Percentiles rank a stretch among this genome's conserved stretches.
phyloP scores from a whole-genome alignment of 1,284 basidiomycete genomes.

The Malassezia slooffiae region DNA sequence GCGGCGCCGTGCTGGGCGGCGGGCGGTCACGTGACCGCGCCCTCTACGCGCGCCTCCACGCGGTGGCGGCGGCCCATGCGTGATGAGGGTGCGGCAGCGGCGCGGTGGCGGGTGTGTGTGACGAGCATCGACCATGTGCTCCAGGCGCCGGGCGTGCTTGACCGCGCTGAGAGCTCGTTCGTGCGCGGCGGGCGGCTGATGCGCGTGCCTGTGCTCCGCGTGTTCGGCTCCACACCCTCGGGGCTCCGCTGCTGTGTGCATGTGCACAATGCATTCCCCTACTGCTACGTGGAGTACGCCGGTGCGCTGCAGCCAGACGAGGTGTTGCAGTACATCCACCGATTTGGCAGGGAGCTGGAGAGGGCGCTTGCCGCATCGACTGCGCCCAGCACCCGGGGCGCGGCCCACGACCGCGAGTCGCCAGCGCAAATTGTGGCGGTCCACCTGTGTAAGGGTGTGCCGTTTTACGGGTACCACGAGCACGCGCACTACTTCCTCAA shows the following conservation, averaged over 20 bases:
- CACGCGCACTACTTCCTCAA: constrained; percentile 81
- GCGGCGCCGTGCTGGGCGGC: background rate
- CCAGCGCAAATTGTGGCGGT: constrained; percentile 50
- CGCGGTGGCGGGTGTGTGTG: constrained; percentile 3
- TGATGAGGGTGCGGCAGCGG: background rate
- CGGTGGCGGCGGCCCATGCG: background rate
- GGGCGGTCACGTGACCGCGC: constrained; percentile 2
- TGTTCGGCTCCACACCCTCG: constrained; percentile 66
- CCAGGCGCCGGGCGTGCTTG: background rate
- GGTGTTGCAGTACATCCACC: constrained; percentile 62
- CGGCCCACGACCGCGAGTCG: constrained; percentile 22
- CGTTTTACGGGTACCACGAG: constrained; percentile 89
- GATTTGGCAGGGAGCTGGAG: constrained; percentile 62
- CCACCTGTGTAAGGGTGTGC: constrained; percentile 79
- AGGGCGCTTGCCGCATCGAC: constrained; percentile 27
- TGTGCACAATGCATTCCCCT: constrained; percentile 62
- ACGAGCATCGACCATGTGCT: constrained; percentile 10
- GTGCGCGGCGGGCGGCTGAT: background rate
- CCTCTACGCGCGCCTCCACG: background rate
- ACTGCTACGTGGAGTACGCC: constrained; percentile 52
- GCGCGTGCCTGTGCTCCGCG: constrained; percentile 10
- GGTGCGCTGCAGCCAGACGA: constrained; percentile 44
- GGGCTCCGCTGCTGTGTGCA: constrained; percentile 75
- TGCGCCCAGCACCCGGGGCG: constrained; percentile 16
- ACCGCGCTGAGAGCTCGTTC: constrained; percentile 11